Percentiles rank a stretch among this genome's conserved stretches.
phyloP scores from a whole-genome alignment of 2,329 filamentous ascomycete genomes.

The Pestalotiopsis fici region DNA sequence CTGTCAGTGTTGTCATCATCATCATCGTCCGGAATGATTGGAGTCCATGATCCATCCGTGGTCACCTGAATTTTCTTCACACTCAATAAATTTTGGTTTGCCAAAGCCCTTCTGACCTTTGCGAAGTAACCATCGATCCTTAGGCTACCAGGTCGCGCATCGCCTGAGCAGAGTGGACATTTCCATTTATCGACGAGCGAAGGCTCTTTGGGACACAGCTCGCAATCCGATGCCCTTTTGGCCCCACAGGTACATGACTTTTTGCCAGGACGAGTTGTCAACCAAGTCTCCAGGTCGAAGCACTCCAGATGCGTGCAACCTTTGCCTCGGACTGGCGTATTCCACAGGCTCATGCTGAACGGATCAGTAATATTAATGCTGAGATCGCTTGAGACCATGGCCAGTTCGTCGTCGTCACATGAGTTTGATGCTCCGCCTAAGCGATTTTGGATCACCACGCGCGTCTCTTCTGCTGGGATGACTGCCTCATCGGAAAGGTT shows the following conservation, averaged over 20 bases:
- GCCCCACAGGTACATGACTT: conserved; percentile 35
- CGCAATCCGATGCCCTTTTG: conserved; percentile 30
- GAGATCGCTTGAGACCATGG: conserved; percentile 58
- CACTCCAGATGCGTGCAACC: conserved; percentile 80
- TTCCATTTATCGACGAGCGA: conserved; percentile 73
- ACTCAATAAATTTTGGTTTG: conserved; percentile 44
- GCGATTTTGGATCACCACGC: conserved; percentile 56
- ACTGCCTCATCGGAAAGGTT: conserved; percentile 28
- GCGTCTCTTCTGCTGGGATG: conserved; percentile 48
- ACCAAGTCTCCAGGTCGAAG: conserved; percentile 84
- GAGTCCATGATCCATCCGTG: conserved; percentile 66
- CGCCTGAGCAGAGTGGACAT: conserved; percentile 79
- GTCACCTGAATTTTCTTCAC: conserved; percentile 64
- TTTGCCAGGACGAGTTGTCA: conserved; percentile 63
- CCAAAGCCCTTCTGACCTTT: conserved; percentile 59
- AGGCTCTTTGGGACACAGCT: conserved; percentile 45
- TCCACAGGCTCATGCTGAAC: conserved; percentile 65
- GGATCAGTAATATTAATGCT: conserved; percentile 68
- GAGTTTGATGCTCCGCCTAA: conserved; percentile 32
- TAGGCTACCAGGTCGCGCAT: conserved; percentile 74
- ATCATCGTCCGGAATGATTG: conserved; percentile 37
- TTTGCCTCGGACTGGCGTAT: conserved; percentile 69
- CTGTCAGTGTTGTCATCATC: conserved; percentile 30
- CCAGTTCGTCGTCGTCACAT: conserved; percentile 69
- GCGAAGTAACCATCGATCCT: conserved; percentile 74